Base-by-base conservation (phyloP, 805 yeast species). In the Ogataea salicorniae region DNA sequence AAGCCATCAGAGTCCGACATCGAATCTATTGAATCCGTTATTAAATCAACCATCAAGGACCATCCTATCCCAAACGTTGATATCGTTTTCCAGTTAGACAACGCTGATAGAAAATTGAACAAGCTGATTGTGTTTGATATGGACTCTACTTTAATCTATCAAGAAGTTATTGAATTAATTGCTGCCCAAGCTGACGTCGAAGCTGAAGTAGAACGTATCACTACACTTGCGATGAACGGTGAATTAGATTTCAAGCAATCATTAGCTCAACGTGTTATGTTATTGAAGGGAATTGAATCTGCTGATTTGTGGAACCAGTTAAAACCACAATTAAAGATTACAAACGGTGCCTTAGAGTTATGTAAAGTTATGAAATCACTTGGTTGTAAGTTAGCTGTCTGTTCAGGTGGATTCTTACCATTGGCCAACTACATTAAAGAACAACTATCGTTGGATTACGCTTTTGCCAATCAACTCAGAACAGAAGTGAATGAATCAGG, bases 81-180 rank as follows among this genome's bases (percentile, higher is more conserved):
- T 49, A 47, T 77, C 18, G 58, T 76, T 11, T 63, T 76, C 31
- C 82, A 78, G 54, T 60, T 52, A 35, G 61, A 63, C 33, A 51
- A 46, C 34, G 43, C 36, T 1, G 49, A 46, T 41, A 70, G 73
- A 62, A 66, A 62, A 57, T 39, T 51, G 45, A 76, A 74, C 60
- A 77, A 80, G 58, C 71, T 94, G 43, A 83, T 87, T 51, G 87
- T 95, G 11, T 94, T 94, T 62, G 99, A 94, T 60, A 94, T 94
- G 99, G 99, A 94, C 70, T 90, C 97, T 0, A 94, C 99, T 0
- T 71, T 94, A 61, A 94, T 94, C 54, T 83, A 86, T 64, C 98
- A 94, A 68, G 99, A 94, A 68, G 97, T 94, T 37, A 94, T 94
- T 56, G 99, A 94, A 62, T 68, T 94, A 61, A 92, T 94, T 55